Percentiles rank a stretch among this genome's conserved stretches.
Conservation (phyloP, 2,329 filamentous ascomycete genomes). For the Neoarthrinium moseri region DNA sequence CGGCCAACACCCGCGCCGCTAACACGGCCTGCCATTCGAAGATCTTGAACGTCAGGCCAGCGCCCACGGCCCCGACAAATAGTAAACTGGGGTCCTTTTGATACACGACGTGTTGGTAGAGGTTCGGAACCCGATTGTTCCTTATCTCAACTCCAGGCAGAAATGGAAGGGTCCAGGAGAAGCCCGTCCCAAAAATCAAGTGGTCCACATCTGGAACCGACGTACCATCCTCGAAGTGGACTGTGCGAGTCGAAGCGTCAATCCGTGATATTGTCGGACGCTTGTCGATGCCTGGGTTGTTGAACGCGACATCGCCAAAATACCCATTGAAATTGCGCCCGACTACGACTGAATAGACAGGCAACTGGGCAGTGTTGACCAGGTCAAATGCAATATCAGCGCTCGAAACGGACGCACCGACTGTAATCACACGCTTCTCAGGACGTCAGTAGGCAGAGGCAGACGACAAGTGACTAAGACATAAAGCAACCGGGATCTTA, state of each 20-base stretch:
- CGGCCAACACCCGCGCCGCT: slow-evolving; percentile 57
- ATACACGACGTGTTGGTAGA: slow-evolving; percentile 60
- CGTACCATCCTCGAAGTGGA: slow-evolving; percentile 57
- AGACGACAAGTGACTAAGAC: no score
- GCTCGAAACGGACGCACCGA: slow-evolving; percentile 64
- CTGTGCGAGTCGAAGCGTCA: slow-evolving; percentile 35
- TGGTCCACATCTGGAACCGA: slow-evolving; percentile 53
- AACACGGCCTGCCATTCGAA: slow-evolving; percentile 69
- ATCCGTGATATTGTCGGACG: slow-evolving; percentile 46
- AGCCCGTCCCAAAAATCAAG: slow-evolving; percentile 67
- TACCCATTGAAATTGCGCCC: slow-evolving; percentile 25
- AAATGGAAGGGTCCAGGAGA: slow-evolving; percentile 63
- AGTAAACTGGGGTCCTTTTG: slow-evolving; percentile 51
- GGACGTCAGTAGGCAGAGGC: not conserved
- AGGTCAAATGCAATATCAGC: slow-evolving; percentile 46
- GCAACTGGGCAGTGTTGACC: slow-evolving; percentile 13
- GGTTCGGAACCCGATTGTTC: slow-evolving; percentile 53
- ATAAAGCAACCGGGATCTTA: no score
- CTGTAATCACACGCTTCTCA: slow-evolving; percentile 53
- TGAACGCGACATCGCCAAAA: slow-evolving; percentile 25
- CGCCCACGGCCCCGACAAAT: slow-evolving; percentile 57
- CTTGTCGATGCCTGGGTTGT: slow-evolving; percentile 20
- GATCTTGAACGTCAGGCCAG: slow-evolving; percentile 64
- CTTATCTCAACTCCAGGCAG: slow-evolving; percentile 48
- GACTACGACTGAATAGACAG: slow-evolving; percentile 23